These are phyloP conservation scores for Geosmithia putterillii DNA, from an alignment of 2,329 filamentous ascomycete genomes.

Conservation along the genomic window DNA sequence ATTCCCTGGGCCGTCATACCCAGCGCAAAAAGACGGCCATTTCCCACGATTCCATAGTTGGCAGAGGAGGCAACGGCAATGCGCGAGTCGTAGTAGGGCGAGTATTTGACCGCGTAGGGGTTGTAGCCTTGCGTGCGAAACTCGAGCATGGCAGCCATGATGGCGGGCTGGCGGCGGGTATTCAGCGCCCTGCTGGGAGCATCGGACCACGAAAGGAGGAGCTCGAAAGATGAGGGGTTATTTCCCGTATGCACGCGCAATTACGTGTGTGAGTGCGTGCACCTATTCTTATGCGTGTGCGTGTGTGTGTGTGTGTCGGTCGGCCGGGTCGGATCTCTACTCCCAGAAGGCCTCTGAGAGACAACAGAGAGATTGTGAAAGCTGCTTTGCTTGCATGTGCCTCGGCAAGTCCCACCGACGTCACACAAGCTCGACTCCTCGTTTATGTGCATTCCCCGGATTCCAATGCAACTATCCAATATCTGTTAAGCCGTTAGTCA, in stretches of 20 bases:
- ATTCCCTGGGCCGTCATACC: conserved; percentile 75
- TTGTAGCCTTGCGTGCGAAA: conserved; percentile 91
- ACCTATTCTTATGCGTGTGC: not conserved
- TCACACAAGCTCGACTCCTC: conserved; percentile 2
- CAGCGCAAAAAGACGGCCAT: conserved; percentile 79
- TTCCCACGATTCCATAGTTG: conserved; percentile 95
- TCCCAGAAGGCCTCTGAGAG: not conserved
- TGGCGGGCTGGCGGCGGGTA: conserved; percentile 3
- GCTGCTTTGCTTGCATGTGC: conserved; percentile 18
- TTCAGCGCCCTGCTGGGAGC: not conserved
- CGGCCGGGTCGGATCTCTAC: not conserved
- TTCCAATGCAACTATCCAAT: not conserved
- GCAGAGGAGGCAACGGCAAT: conserved; percentile 83
- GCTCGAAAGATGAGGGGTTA: not conserved
- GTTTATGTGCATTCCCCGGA: not conserved
- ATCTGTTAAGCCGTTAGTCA: not conserved
- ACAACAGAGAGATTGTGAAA: not conserved
- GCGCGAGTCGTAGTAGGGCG: conserved; percentile 91
- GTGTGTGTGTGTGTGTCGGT: not conserved
- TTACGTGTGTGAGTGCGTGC: not conserved
- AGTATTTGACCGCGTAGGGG: conserved; percentile 95
- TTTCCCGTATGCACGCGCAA: not conserved
- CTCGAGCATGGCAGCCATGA: conserved; percentile 66
- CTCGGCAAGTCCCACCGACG: conserved; percentile 13
- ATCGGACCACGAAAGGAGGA: not conserved